Conservation (phyloP, 1,139 yeast genomes). For the Yamadazyma sp. region DNA sequence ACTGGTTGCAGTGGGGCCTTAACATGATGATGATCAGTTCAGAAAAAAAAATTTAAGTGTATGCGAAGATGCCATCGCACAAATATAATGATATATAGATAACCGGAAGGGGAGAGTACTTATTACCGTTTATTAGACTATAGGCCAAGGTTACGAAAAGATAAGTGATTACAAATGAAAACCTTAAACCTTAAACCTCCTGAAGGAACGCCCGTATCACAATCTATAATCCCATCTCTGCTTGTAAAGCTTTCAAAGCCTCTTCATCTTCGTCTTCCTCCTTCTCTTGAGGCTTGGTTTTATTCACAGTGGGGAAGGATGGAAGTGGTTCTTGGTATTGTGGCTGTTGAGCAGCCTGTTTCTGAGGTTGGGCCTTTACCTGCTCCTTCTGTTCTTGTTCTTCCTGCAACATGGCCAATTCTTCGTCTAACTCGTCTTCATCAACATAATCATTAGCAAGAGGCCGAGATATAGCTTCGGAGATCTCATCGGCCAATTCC, state of each 20-base stretch:
- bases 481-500: conserved; percentile 89
- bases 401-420: conserved; percentile 82
- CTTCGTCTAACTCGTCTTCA: conserved; percentile 87
- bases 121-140: conserved; percentile 1
- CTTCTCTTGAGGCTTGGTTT: conserved; percentile 35
- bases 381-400: conserved; percentile 51
- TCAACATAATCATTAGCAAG: conserved; percentile 73
- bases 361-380: conserved; percentile 15
- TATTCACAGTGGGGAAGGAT: conserved; percentile 46
- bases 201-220: not conserved
- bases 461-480: conserved; percentile 94
- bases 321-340: conserved; percentile 35
- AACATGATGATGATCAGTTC: not conserved
- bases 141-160: not conserved
- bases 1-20: not conserved
- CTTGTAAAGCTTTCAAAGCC: conserved; percentile 85
- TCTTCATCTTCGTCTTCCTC: conserved; percentile 89
- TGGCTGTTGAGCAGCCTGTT: conserved; percentile 13
- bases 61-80: conserved; percentile 1
- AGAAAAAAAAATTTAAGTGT: not conserved
- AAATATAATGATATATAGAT: not conserved
- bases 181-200: not conserved
- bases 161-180: not conserved
- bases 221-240: conserved; percentile 86
- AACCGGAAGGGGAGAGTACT: not conserved